A percentile compares a stretch with the other conserved stretches of the same genome.
Conservation (phyloP, 1,284 basidiomycete species). For the Singerocomus rubriflavus region DNA sequence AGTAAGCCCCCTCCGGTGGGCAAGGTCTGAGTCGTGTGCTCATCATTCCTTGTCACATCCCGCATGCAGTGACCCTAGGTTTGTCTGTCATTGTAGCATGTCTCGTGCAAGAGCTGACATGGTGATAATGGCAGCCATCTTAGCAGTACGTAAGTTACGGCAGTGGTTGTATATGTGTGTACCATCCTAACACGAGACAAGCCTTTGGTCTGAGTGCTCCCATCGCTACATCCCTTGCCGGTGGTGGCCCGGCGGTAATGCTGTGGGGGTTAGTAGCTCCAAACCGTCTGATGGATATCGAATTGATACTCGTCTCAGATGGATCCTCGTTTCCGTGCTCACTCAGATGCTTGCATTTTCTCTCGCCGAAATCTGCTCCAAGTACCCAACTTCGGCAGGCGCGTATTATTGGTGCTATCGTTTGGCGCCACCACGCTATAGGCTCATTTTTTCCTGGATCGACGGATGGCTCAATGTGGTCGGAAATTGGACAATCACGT, state of each 20-base stretch:
- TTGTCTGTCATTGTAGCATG: slow-evolving; percentile 5
- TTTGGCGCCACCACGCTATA: slow-evolving; percentile 41
- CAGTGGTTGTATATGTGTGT: background rate
- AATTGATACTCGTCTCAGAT: slow-evolving; percentile 32
- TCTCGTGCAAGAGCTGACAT: background rate
- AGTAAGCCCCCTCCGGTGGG: slow-evolving; percentile 37
- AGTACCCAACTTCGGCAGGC: slow-evolving; percentile 56
- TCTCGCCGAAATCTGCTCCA: slow-evolving; percentile 52
- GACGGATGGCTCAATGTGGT: slow-evolving; percentile 57
- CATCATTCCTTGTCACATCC: background rate
- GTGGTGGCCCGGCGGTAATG: slow-evolving; percentile 51
- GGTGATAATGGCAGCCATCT: slow-evolving; percentile 39
- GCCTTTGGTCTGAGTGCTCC: slow-evolving; percentile 53
- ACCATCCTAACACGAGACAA: slow-evolving; percentile 21
- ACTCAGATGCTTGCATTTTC: slow-evolving; percentile 48
- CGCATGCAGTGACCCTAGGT: slow-evolving; percentile 45
- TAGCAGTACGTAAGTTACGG: slow-evolving; percentile 48
- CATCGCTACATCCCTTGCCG: slow-evolving; percentile 50
- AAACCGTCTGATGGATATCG: background rate
- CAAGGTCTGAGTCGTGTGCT: background rate
- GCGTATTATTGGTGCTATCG: slow-evolving; percentile 59
- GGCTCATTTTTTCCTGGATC: slow-evolving; percentile 50
- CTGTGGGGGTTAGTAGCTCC: slow-evolving; percentile 45
- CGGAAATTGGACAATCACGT: slow-evolving; percentile 52
- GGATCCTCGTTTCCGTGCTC: slow-evolving; percentile 46